phyloP scores from a whole-genome alignment of 148 eudicot species.

The Beta vulgaris region DNA sequence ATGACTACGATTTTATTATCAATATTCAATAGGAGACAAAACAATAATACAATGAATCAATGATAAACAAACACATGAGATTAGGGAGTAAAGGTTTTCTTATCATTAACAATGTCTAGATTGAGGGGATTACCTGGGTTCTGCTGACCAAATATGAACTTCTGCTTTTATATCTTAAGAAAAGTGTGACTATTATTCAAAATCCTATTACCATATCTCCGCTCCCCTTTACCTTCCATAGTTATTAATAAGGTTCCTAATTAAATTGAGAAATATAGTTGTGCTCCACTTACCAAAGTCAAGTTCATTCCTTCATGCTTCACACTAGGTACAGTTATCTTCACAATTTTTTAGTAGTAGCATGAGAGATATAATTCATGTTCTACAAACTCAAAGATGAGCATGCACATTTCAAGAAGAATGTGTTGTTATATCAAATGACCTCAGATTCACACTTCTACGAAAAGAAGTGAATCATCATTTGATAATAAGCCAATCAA shows the following conservation, averaged over 20 bases:
- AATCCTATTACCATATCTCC: not conserved
- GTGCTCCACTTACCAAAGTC: not conserved
- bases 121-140: not conserved
- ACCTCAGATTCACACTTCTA: not conserved
- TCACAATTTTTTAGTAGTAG: not conserved
- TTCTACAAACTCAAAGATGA: not conserved
- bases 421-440: not conserved
- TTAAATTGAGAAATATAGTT: not conserved
- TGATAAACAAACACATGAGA: not conserved
- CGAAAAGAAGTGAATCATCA: not conserved
- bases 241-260: not conserved
- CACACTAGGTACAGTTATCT: not conserved
- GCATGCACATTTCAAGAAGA: not conserved
- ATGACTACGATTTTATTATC: too few species aligned
- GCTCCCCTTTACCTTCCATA: not conserved
- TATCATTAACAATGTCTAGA: not conserved
- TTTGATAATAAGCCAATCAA: not conserved
- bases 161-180: not conserved
- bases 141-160: not conserved
- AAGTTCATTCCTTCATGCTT: not conserved
- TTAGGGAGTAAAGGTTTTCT: not conserved
- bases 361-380: not conserved
- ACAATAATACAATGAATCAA: too few species aligned
- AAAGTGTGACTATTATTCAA: not conserved
- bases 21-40: too few species aligned